Evolutionary conservation across 2,329 filamentous ascomycete species (phyloP).

Genomic region (Calonectria hawksworthii): DNA sequence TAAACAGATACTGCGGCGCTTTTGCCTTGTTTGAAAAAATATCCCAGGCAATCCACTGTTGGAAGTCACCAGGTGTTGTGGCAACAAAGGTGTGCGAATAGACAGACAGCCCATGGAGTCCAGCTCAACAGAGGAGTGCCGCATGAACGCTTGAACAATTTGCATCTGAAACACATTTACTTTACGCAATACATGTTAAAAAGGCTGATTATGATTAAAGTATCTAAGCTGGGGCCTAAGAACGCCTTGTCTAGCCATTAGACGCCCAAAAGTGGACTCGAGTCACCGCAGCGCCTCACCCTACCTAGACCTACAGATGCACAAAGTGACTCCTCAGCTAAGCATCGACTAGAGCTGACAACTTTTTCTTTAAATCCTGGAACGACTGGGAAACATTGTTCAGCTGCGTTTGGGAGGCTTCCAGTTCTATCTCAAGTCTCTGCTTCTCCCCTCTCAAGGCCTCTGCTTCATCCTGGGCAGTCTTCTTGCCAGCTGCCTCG

Average conservation of each 20-base stretch:
- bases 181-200: no score
- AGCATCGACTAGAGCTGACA: neutral
- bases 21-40: neutral
- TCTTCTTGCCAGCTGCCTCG: neutral
- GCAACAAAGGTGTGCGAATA: no score
- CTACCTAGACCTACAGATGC: no score
- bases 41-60: neutral
- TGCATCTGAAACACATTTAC: no score
- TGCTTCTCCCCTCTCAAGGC: neutral
- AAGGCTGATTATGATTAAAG: no score
- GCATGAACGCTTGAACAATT: no score
- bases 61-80: neutral
- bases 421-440: neutral
- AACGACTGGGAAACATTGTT: neutral
- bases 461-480: neutral
- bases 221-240: no score
- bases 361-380: neutral
- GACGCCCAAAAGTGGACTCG: no score
- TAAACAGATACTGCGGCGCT: neutral
- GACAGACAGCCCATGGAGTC: no score
- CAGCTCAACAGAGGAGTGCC: neutral
- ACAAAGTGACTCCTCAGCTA: neutral
- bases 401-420: neutral
- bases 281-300: no score
- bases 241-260: no score